Evolutionary conservation across 805 yeast genomes (phyloP).

Genomic region (Wickerhamomyces pijperi): DNA sequence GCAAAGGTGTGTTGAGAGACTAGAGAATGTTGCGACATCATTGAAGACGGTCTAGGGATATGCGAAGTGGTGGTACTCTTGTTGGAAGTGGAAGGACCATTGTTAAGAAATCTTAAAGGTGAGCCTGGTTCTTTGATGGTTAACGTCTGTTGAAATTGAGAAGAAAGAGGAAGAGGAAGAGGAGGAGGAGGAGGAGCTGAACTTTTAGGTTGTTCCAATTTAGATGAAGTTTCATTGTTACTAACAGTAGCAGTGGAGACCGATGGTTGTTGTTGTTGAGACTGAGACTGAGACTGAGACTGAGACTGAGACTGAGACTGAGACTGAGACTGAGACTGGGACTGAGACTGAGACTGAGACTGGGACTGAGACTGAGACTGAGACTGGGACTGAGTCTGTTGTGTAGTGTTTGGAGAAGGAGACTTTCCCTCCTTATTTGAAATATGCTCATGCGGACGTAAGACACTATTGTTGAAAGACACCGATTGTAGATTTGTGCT

Average conservation of each 20-base stretch:
- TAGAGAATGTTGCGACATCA: conserved; percentile 37
- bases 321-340: no score
- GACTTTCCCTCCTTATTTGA: neutral
- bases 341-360: no score
- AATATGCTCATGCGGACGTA: no score
- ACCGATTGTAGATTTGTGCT: neutral
- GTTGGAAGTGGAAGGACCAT: conserved; percentile 1
- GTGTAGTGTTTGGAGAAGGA: neutral
- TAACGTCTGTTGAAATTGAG: neutral
- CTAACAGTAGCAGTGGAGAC: neutral
- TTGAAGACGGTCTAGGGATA: conserved; percentile 35
- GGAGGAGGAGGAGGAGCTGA: no score
- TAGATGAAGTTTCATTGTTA: neutral
- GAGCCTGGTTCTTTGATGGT: conserved; percentile 22
- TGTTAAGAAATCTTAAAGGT: conserved; percentile 7
- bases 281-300: no score
- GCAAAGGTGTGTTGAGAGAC: conserved; percentile 34
- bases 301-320: no score
- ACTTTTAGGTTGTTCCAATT: neutral
- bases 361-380: no score
- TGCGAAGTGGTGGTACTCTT: neutral
- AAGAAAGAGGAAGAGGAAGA: no score
- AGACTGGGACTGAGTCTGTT: no score
- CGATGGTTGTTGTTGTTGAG: no score
- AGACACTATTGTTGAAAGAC: neutral